Evolutionary conservation across 1,284 basidiomycete genomes (phyloP).

Genomic region (Cystobasidium pallidum): DNA sequence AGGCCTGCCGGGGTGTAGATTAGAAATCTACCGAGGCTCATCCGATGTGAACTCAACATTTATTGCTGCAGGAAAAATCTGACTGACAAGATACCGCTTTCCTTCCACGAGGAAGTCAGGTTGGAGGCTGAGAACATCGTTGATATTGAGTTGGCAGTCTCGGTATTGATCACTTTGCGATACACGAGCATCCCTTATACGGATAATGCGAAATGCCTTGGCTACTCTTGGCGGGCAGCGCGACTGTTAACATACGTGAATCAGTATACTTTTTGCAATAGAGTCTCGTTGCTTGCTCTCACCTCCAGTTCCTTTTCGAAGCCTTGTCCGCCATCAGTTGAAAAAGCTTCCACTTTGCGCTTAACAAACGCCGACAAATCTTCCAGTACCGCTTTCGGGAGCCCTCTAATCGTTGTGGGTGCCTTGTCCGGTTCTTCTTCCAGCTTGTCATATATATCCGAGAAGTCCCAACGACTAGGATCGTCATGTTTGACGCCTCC

Average conservation of each 20-base stretch:
- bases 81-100: constrained; percentile 69
- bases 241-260: constrained; percentile 59
- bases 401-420: constrained; percentile 33
- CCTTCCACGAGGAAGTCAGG: constrained; percentile 67
- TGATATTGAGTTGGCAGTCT: constrained; percentile 71
- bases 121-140: constrained; percentile 70
- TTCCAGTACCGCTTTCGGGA: constrained; percentile 46
- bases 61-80: neutral
- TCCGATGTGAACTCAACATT: neutral
- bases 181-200: constrained; percentile 68
- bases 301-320: constrained; percentile 73
- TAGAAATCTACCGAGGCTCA: neutral
- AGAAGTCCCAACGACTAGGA: constrained; percentile 12
- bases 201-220: constrained; percentile 76
- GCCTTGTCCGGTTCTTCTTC: constrained; percentile 46
- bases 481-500: constrained; percentile 17
- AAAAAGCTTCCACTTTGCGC: constrained; percentile 62
- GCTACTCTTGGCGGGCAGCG: constrained; percentile 77
- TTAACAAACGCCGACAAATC: constrained; percentile 59
- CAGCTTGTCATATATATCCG: constrained; percentile 37
- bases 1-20: neutral
- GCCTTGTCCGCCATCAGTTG: constrained; percentile 63
- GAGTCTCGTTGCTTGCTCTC: neutral
- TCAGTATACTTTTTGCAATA: constrained; percentile 15
- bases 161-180: constrained; percentile 49